Evolutionary conservation across 2,329 filamentous ascomycete species (phyloP).

Genomic region (Thielaviopsis euricoi): DNA sequence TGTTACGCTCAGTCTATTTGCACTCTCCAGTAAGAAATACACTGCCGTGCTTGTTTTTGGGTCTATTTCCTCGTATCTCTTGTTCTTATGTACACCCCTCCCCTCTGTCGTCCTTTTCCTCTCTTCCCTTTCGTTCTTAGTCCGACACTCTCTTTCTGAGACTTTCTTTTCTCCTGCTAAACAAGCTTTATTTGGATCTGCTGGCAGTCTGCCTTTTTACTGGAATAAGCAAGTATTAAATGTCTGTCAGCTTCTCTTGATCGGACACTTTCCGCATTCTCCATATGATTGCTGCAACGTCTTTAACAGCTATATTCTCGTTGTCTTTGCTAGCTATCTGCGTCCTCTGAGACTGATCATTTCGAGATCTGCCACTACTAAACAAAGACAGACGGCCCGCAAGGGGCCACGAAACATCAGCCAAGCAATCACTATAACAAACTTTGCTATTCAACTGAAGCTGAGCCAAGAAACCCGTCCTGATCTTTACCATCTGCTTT

Average conservation of each 20-base stretch:
- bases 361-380: too few relatives aligned
- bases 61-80: not conserved
- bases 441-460: too few relatives aligned
- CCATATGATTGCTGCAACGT: not conserved
- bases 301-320: too few relatives aligned
- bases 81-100: not conserved
- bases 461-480: not conserved
- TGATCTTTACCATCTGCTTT: conserved; percentile 4
- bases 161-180: not conserved
- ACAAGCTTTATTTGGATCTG: not conserved
- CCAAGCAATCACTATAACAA: too few relatives aligned
- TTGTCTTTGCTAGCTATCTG: too few relatives aligned
- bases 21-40: not conserved
- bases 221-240: not conserved
- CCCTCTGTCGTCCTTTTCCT: not conserved
- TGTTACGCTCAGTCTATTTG: not conserved
- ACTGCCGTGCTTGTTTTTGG: not conserved
- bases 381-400: too few relatives aligned
- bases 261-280: not conserved
- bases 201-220: not conserved
- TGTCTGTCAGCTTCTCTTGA: not conserved
- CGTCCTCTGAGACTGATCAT: too few relatives aligned
- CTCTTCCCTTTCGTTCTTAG: not conserved
- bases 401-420: too few relatives aligned
- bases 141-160: too few relatives aligned